Evolutionary conservation across 495 filamentous ascomycete genomes (phyloP).

Genomic region (Penicillium antarcticum): DNA sequence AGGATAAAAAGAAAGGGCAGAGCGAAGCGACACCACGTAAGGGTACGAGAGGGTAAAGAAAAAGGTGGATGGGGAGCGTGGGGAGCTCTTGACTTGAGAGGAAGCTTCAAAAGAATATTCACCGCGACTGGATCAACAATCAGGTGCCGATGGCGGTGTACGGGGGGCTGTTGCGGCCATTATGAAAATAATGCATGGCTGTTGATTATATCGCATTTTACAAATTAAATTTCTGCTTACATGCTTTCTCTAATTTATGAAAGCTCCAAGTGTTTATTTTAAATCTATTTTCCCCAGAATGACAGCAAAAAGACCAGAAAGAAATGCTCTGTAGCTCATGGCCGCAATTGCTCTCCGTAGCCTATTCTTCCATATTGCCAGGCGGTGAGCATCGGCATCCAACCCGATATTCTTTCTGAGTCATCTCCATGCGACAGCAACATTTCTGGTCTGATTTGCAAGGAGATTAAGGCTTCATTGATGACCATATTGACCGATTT

Average conservation of each 20-base stretch:
- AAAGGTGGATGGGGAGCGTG: neutral
- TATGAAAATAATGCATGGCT: neutral
- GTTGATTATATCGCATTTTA: too few relatives aligned
- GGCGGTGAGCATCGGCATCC: conserved; percentile 30
- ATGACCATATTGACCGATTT: conserved; percentile 6
- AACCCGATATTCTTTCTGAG: conserved; percentile 10
- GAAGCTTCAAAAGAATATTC: conserved; percentile 16
- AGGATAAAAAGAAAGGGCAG: conserved; percentile 20
- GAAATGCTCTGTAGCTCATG: neutral
- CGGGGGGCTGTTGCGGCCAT: too few relatives aligned
- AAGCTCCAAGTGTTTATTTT: too few relatives aligned
- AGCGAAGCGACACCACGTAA: conserved; percentile 4
- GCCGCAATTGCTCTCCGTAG: conserved; percentile 10
- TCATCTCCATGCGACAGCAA: conserved; percentile 8
- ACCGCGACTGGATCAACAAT: conserved; percentile 12
- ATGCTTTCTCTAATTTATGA: too few relatives aligned
- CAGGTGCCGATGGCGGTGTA: neutral
- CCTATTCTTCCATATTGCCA: conserved; percentile 36
- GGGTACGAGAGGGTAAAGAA: conserved; percentile 7
- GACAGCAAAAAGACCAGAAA: too few relatives aligned
- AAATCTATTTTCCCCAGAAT: too few relatives aligned
- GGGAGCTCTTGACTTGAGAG: conserved; percentile 6
- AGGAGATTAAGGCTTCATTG: neutral
- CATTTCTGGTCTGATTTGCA: neutral
- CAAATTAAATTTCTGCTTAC: too few relatives aligned